Percentiles rank a stretch among this genome's conserved stretches.
Conservation (phyloP, 768 basidiomycete species). For the Pluteus cervinus region DNA sequence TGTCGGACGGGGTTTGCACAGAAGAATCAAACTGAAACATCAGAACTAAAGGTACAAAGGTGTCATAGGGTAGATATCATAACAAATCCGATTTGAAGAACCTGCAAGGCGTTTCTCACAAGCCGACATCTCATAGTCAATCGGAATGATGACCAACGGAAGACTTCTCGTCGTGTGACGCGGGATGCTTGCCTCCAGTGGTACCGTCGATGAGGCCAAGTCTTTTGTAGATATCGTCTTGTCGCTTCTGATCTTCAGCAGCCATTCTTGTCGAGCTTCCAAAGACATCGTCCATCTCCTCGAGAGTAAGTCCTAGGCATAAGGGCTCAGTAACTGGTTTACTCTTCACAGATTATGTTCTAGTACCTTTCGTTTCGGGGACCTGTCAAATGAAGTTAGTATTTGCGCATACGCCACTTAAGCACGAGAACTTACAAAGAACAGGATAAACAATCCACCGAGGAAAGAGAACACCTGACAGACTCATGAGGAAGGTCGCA, state of each 20-base stretch:
- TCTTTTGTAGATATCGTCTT: slow-evolving; percentile 47
- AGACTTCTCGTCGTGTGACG: slow-evolving; percentile 3
- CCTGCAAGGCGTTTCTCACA: too few relatives aligned
- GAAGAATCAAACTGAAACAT: too few relatives aligned
- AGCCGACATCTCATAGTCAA: too few relatives aligned
- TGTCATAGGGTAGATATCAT: too few relatives aligned
- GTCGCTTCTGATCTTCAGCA: slow-evolving; percentile 45
- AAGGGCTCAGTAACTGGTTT: slow-evolving; percentile 1
- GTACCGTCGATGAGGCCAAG: slow-evolving; percentile 45
- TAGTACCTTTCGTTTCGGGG: slow-evolving; percentile 65
- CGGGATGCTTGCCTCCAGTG: slow-evolving; percentile 11
- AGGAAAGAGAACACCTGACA: slow-evolving; percentile 57
- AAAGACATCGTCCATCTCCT: slow-evolving; percentile 80
- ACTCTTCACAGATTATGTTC: slow-evolving; percentile 5
- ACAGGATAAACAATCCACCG: slow-evolving; percentile 60
- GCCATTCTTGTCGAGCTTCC: slow-evolving; percentile 49
- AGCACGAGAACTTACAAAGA: slow-evolving; percentile 40
- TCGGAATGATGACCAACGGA: too few relatives aligned
- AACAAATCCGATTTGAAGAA: too few relatives aligned
- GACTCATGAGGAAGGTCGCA: slow-evolving; percentile 1
- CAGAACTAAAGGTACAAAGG: too few relatives aligned
- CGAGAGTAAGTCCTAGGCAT: slow-evolving; percentile 46
- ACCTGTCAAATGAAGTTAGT: slow-evolving; percentile 27
- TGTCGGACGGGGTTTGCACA: too few relatives aligned
- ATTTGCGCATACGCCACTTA: not conserved